Evolutionary conservation across 352 stramenopile species (phyloP).

Genomic region (Globisporangium alternatum): DNA sequence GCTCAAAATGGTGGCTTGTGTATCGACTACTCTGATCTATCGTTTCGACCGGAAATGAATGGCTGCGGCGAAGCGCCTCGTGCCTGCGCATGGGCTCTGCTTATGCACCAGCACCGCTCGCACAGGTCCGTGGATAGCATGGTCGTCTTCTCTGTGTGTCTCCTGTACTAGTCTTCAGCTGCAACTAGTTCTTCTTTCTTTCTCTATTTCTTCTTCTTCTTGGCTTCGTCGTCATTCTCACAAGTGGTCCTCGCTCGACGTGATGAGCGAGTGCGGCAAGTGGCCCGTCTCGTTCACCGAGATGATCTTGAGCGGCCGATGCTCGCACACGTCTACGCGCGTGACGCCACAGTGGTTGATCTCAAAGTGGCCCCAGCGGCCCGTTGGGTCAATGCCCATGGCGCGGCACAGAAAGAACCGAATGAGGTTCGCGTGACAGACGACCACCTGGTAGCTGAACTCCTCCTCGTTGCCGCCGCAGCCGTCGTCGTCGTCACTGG

Average conservation of each 20-base stretch:
- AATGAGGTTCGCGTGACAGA: slow-evolving; percentile 85
- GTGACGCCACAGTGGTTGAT: slow-evolving; percentile 86
- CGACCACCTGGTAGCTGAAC: slow-evolving; percentile 58
- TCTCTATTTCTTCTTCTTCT: not conserved
- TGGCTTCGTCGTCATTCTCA: slow-evolving; percentile 19
- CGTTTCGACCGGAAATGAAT: too few species aligned
- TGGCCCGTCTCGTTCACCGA: slow-evolving; percentile 82
- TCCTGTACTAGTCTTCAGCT: not conserved
- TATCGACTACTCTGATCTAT: too few species aligned
- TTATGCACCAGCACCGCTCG: not conserved
- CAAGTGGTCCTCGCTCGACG: slow-evolving; percentile 83
- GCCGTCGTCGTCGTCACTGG: slow-evolving; percentile 27
- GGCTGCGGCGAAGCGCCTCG: too few species aligned
- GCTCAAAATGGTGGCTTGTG: too few species aligned
- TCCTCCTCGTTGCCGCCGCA: slow-evolving; percentile 37
- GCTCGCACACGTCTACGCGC: slow-evolving; percentile 65
- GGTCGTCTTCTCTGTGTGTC: not conserved
- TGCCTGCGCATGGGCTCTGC: not conserved
- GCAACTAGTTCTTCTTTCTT: not conserved
- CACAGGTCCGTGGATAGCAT: not conserved
- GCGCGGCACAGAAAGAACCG: slow-evolving; percentile 79
- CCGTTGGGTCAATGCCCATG: slow-evolving; percentile 50
- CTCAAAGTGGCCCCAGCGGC: slow-evolving; percentile 78
- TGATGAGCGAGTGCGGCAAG: slow-evolving; percentile 70
- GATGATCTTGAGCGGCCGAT: slow-evolving; percentile 68